Evolutionary conservation across 805 yeast genomes (phyloP).

Genomic region (Peterozyma toletana): DNA sequence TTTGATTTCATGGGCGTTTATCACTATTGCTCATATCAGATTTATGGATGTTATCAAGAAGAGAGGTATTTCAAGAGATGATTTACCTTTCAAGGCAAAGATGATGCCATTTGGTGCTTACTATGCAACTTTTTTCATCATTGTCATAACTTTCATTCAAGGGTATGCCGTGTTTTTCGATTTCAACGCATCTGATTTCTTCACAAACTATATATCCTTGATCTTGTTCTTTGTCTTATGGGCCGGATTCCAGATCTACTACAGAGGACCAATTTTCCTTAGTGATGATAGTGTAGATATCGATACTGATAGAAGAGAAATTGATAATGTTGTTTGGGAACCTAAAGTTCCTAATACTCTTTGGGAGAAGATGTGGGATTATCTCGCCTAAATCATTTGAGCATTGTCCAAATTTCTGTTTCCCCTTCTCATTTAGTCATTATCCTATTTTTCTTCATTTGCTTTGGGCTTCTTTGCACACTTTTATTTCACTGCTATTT

Average conservation of each 20-base stretch:
- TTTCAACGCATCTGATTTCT: constrained; percentile 48
- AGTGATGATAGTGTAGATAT: constrained; percentile 60
- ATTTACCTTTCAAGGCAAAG: constrained; percentile 68
- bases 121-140: constrained; percentile 48
- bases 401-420: background rate
- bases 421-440: no score
- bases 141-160: constrained; percentile 58
- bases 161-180: constrained; percentile 61
- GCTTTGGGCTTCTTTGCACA: no score
- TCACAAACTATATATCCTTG: constrained; percentile 66
- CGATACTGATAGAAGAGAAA: constrained; percentile 57
- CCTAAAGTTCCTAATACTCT: constrained; percentile 41
- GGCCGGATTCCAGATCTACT: constrained; percentile 46
- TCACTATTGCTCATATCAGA: constrained; percentile 57
- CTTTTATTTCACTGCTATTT: no score
- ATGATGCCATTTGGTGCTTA: constrained; percentile 63
- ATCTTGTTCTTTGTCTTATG: constrained; percentile 51
- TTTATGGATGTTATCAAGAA: constrained; percentile 58
- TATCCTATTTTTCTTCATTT: no score
- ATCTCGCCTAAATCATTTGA: constrained; percentile 21
- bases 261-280: constrained; percentile 37
- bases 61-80: constrained; percentile 60
- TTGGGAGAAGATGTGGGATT: constrained; percentile 51
- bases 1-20: constrained; percentile 65
- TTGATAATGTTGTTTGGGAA: constrained; percentile 55